phyloP scores from a whole-genome alignment of 75 land plant species.

The Sequoia sempervirens region DNA sequence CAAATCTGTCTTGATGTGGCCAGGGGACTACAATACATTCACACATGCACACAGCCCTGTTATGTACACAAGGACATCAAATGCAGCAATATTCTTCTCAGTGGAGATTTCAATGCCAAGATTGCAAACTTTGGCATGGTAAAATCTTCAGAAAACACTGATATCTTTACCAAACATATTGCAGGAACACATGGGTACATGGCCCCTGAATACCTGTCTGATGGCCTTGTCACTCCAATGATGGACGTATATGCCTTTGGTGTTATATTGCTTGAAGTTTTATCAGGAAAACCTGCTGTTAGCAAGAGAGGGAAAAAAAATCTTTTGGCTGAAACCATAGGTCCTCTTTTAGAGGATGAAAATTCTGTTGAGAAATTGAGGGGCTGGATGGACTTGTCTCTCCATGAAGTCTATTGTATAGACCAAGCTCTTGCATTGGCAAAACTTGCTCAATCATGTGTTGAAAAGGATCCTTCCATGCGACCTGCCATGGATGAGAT shows the following conservation, averaged over 20 bases:
- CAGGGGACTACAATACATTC: constrained; percentile 76
- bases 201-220: constrained; percentile 71
- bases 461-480: constrained; percentile 20
- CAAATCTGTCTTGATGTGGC: constrained; percentile 79
- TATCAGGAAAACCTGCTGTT: constrained; percentile 50
- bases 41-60: constrained; percentile 64
- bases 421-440: constrained; percentile 26
- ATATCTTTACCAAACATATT: constrained; percentile 50
- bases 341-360: background rate
- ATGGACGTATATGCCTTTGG: constrained; percentile 74
- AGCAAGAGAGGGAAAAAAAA: constrained; percentile 4
- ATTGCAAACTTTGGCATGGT: constrained; percentile 70
- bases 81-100: constrained; percentile 68
- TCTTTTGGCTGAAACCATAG: constrained; percentile 4
- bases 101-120: constrained; percentile 62
- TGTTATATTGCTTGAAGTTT: constrained; percentile 52
- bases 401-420: constrained; percentile 20
- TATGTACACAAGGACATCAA: constrained; percentile 68
- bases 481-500: constrained; percentile 54
- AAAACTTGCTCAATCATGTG: constrained; percentile 33
- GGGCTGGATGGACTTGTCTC: constrained; percentile 25
- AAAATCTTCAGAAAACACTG: constrained; percentile 19
- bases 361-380: constrained; percentile 12
- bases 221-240: constrained; percentile 60
- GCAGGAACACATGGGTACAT: constrained; percentile 66